Evolutionary conservation across 257 asterid genomes (phyloP).

Genomic region (Knoxia roxburghii): DNA sequence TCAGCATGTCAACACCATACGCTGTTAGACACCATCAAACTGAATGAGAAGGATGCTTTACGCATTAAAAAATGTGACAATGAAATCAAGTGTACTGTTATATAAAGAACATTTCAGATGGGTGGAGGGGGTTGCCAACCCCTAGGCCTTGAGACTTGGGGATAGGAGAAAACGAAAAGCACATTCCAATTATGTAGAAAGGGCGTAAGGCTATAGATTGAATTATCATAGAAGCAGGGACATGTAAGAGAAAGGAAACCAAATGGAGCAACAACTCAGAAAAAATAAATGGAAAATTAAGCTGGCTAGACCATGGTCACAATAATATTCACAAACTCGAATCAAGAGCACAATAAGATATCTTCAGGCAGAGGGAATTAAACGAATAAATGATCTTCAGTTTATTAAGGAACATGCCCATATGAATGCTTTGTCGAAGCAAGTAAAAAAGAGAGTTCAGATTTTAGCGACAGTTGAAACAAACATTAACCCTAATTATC

Average conservation of each 20-base stretch:
- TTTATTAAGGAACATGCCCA: background rate
- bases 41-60: slow-evolving; percentile 23
- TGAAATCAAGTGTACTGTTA: background rate
- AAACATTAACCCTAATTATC: background rate
- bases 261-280: background rate
- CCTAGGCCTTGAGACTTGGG: background rate
- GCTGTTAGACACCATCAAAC: slow-evolving; percentile 52
- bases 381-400: background rate
- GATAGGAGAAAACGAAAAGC: background rate
- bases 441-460: background rate
- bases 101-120: background rate
- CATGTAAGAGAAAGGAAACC: background rate
- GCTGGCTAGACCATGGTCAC: background rate
- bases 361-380: background rate
- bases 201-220: background rate
- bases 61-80: slow-evolving; percentile 8
- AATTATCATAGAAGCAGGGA: background rate
- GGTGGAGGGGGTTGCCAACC: background rate
- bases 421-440: background rate
- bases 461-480: background rate
- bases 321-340: background rate
- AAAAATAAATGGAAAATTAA: background rate
- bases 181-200: background rate
- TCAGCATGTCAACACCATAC: slow-evolving; percentile 97
- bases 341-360: background rate